These are phyloP conservation scores for Baeospora myosura DNA, from an alignment of 1,284 basidiomycete genomes.

Conservation along the genomic window DNA sequence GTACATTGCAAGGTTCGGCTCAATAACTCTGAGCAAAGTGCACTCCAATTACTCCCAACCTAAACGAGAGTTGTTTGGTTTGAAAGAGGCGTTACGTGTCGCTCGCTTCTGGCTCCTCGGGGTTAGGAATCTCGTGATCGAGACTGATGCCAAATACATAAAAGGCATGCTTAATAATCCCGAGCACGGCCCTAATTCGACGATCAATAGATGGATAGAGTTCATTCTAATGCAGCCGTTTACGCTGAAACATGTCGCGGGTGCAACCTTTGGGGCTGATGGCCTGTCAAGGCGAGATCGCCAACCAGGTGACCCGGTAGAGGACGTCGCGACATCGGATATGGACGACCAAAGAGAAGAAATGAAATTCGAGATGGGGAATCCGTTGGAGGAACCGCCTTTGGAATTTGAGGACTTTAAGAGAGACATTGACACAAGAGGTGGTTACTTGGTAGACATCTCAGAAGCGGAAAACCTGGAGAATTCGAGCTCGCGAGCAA, in stretches of 20 bases:
- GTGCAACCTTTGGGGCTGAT: slow-evolving; percentile 20
- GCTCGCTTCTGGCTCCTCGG: slow-evolving; percentile 20
- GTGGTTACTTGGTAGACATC: slow-evolving; percentile 7
- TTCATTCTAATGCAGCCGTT: slow-evolving; percentile 26
- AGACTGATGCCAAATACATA: slow-evolving; percentile 25
- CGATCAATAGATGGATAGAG: slow-evolving; percentile 29
- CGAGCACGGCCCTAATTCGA: slow-evolving; percentile 19
- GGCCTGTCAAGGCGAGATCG: slow-evolving; percentile 19
- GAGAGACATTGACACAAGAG: slow-evolving; percentile 11
- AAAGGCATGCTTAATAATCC: slow-evolving; percentile 28
- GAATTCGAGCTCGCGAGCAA: too few relatives aligned
- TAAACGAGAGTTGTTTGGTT: slow-evolving; percentile 28
- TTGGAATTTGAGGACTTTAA: slow-evolving; percentile 12
- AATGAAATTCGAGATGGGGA: not conserved
- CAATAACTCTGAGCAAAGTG: slow-evolving; percentile 21
- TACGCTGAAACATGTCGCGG: slow-evolving; percentile 19
- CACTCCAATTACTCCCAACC: slow-evolving; percentile 27
- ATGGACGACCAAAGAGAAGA: slow-evolving; percentile 11
- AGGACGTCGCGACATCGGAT: slow-evolving; percentile 14
- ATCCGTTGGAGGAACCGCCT: not conserved
- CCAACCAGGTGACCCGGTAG: not conserved
- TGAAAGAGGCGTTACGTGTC: slow-evolving; percentile 19
- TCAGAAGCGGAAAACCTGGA: not conserved
- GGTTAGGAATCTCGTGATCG: slow-evolving; percentile 18
- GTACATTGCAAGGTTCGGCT: slow-evolving; percentile 17